Evolutionary conservation across 192 early-diverging fungal genomes (phyloP).

Genomic region (Mortierella alpina): DNA sequence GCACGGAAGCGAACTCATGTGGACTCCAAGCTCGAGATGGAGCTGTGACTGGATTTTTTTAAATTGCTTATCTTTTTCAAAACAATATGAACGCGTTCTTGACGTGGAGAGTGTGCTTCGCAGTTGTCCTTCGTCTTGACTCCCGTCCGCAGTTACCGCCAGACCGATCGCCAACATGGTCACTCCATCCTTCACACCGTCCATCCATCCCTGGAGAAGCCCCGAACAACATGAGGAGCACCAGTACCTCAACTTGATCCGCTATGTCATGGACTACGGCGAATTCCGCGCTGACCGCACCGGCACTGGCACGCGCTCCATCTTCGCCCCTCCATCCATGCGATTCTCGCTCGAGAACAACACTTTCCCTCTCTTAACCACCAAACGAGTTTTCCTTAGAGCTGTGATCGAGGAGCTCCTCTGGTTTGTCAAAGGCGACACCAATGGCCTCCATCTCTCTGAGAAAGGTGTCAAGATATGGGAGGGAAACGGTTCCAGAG

Average conservation of each 20-base stretch:
- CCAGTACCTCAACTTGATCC: slow-evolving; percentile 89
- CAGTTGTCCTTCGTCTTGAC: neutral
- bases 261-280: slow-evolving; percentile 76
- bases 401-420: slow-evolving; percentile 94
- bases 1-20: too few species aligned
- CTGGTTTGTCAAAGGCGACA: slow-evolving; percentile 95
- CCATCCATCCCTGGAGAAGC: slow-evolving; percentile 40
- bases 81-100: too few species aligned
- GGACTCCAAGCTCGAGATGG: too few species aligned
- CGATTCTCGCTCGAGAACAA: slow-evolving; percentile 84
- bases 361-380: slow-evolving; percentile 90
- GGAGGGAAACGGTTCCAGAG: slow-evolving; percentile 93
- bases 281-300: slow-evolving; percentile 88
- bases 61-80: too few species aligned
- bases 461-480: slow-evolving; percentile 84
- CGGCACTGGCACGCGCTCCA: slow-evolving; percentile 83
- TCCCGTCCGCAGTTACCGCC: neutral
- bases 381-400: slow-evolving; percentile 93
- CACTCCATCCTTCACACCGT: slow-evolving; percentile 38
- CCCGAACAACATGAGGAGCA: slow-evolving; percentile 75
- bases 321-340: slow-evolving; percentile 90
- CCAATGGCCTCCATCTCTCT: slow-evolving; percentile 80
- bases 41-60: too few species aligned
- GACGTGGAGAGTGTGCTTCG: too few species aligned
- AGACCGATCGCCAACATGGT: slow-evolving; percentile 11